Percentiles rank a stretch among this genome's conserved stretches.
phyloP scores from a whole-genome alignment of 2,329 filamentous ascomycete genomes.

The Arthrinium phaeospermum region DNA sequence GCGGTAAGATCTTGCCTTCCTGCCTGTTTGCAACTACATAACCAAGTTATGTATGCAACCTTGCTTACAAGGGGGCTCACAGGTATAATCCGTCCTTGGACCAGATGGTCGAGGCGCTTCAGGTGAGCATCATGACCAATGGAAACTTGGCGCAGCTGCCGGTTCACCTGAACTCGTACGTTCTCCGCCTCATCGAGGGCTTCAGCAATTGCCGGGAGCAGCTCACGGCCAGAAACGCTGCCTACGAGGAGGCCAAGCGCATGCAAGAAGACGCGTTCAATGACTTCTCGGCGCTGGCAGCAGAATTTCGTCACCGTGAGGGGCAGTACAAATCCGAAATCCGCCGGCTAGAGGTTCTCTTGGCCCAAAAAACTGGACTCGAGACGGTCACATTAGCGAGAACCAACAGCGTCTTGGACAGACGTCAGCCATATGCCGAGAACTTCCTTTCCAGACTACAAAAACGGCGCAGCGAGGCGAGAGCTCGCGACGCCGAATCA shows the following conservation, averaged over 20 bases:
- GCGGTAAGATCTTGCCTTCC: conserved; percentile 26
- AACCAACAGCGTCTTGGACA: conserved; percentile 48
- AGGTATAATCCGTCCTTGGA: conserved; percentile 47
- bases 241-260: conserved; percentile 36
- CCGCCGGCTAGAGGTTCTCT: conserved; percentile 44
- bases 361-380: conserved; percentile 43
- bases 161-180: conserved; percentile 48
- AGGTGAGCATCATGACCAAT: conserved; percentile 47
- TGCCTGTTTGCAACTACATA: not conserved
- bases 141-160: conserved; percentile 43
- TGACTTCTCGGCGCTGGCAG: conserved; percentile 43
- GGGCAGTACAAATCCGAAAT: conserved; percentile 45
- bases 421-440: conserved; percentile 38
- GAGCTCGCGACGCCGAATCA: not conserved
- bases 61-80: not conserved
- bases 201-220: conserved; percentile 41
- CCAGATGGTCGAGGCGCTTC: conserved; percentile 52
- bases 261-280: conserved; percentile 40
- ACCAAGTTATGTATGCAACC: not conserved
- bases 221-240: conserved; percentile 34
- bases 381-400: conserved; percentile 52
- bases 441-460: conserved; percentile 37
- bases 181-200: conserved; percentile 47
- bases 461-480: conserved; percentile 28
- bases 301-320: conserved; percentile 47